Percentiles rank a stretch among this genome's conserved stretches.
Evolutionary conservation across 1,284 basidiomycete species (phyloP).

Genomic region (Irpex lacteus): DNA sequence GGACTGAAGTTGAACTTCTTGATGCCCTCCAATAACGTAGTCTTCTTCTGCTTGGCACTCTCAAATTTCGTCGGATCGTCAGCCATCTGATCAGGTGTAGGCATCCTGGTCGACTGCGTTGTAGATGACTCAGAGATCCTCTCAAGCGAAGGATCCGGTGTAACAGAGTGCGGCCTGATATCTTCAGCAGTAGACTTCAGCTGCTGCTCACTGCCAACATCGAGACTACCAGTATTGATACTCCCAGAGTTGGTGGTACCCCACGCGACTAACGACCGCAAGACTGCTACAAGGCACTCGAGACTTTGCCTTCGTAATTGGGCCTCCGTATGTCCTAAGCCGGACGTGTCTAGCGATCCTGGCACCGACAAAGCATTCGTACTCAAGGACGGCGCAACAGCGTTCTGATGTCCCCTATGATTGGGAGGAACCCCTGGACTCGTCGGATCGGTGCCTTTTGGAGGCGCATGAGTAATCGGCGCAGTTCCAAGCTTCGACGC

Average conservation of each 20-base stretch:
- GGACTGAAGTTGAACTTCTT: constrained; percentile 99
- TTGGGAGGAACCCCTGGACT: constrained; percentile 60
- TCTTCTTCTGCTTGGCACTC: constrained; percentile 97
- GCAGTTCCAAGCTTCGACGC: constrained; percentile 87
- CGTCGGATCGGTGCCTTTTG: constrained; percentile 51
- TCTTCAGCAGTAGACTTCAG: constrained; percentile 53
- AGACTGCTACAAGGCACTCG: constrained; percentile 84
- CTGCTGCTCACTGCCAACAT: constrained; percentile 31
- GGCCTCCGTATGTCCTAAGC: constrained; percentile 71
- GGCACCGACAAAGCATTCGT: constrained; percentile 70
- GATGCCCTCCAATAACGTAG: constrained; percentile 91
- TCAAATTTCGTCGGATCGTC: constrained; percentile 96
- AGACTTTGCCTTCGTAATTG: constrained; percentile 87
- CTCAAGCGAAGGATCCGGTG: constrained; percentile 49
- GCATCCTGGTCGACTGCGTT: constrained; percentile 53
- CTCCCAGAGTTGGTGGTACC: constrained; percentile 54
- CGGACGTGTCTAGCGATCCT: constrained; percentile 62
- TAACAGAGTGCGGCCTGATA: constrained; percentile 42
- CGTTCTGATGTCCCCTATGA: constrained; percentile 41
- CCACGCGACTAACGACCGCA: constrained; percentile 90
- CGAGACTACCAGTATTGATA: constrained; percentile 36
- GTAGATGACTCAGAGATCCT: constrained; percentile 48
- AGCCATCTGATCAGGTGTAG: constrained; percentile 65
- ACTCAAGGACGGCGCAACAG: constrained; percentile 61
- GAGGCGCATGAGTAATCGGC: constrained; percentile 48